phyloP scores from a whole-genome alignment of 2,329 filamentous ascomycete species.

The Akanthomyces lecanii region DNA sequence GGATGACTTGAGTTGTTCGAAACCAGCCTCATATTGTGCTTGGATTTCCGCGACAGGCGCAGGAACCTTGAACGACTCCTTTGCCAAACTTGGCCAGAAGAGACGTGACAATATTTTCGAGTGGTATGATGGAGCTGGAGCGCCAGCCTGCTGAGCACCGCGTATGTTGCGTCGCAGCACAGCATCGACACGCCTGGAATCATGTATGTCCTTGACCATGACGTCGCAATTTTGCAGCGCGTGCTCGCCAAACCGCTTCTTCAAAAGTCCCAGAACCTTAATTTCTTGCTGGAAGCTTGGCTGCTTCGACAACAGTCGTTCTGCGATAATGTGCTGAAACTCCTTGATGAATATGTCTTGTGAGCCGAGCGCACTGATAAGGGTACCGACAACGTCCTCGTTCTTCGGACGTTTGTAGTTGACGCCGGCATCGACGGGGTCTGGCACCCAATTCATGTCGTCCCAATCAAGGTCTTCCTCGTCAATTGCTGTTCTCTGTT shows the following conservation, averaged over 20 bases:
- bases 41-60: constrained; percentile 56
- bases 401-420: constrained; percentile 87
- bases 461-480: constrained; percentile 80
- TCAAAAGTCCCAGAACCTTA: constrained; percentile 79
- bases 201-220: constrained; percentile 90
- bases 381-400: constrained; percentile 85
- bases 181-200: constrained; percentile 71
- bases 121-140: constrained; percentile 48
- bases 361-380: constrained; percentile 82
- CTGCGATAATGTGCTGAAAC: constrained; percentile 83
- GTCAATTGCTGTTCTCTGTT: constrained; percentile 48
- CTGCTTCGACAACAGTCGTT: constrained; percentile 67
- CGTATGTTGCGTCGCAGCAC: constrained; percentile 51
- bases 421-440: constrained; percentile 86
- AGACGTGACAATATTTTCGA: constrained; percentile 86
- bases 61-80: constrained; percentile 65
- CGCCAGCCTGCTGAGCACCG: constrained; percentile 16
- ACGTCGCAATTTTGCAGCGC: constrained; percentile 91
- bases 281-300: constrained; percentile 72
- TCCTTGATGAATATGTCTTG: constrained; percentile 93
- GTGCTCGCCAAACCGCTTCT: constrained; percentile 80
- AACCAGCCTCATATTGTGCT: constrained; percentile 66
- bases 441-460: constrained; percentile 89
- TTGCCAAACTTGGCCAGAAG: constrained; percentile 83
- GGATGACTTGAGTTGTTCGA: constrained; percentile 74